phyloP scores from a whole-genome alignment of 768 basidiomycete genomes.

The Scleroderma citrinum region DNA sequence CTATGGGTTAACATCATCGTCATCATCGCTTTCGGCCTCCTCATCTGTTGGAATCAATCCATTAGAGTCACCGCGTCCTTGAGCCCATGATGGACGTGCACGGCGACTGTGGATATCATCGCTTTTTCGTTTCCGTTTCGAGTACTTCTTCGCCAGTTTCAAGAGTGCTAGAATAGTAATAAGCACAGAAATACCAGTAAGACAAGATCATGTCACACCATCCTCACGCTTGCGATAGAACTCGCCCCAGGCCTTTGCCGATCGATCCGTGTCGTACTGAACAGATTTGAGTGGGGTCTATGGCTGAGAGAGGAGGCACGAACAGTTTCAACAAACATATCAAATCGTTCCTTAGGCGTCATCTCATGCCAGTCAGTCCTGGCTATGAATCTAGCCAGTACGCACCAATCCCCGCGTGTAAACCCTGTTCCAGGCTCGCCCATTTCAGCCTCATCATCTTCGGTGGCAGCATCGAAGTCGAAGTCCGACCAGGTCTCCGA shows the following conservation, averaged over 20 bases:
- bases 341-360: slow-evolving; percentile 47
- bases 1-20: too few relatives aligned
- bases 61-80: neutral
- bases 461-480: slow-evolving; percentile 18
- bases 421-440: slow-evolving; percentile 44
- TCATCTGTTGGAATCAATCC: neutral
- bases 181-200: neutral
- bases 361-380: slow-evolving; percentile 40
- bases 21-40: neutral
- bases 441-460: slow-evolving; percentile 39
- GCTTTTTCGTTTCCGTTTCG: slow-evolving; percentile 4
- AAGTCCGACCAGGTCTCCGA: slow-evolving; percentile 14
- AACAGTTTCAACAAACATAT: slow-evolving; percentile 47
- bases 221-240: slow-evolving; percentile 48
- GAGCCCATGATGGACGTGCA: slow-evolving; percentile 19
- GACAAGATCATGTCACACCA: slow-evolving; percentile 31
- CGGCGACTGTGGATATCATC: slow-evolving; percentile 13
- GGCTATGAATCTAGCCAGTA: slow-evolving; percentile 55
- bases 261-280: slow-evolving; percentile 45
- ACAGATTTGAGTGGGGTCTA: slow-evolving; percentile 2
- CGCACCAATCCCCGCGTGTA: slow-evolving; percentile 57
- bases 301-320: slow-evolving; percentile 9
- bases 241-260: slow-evolving; percentile 55
- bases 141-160: slow-evolving; percentile 23
- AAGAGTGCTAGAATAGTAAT: slow-evolving; percentile 18